Evolutionary conservation across 805 yeast genomes (phyloP).

Genomic region (Candida maris): DNA sequence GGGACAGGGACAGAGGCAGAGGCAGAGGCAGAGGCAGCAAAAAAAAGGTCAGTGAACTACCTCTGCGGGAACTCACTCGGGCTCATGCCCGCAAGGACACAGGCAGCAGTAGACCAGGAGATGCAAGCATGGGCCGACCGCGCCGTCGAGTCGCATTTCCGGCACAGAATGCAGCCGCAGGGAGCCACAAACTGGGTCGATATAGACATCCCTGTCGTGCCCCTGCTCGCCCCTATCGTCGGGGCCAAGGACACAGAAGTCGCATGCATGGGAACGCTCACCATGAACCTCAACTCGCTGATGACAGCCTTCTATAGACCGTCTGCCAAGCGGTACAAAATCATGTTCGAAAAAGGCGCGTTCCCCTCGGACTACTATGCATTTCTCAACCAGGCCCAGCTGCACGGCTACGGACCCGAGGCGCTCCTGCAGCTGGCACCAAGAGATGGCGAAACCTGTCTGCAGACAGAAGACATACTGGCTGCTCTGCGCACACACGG

Average conservation of each 20-base stretch:
- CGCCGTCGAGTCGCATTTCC: slow-evolving; percentile 83
- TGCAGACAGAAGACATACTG: slow-evolving; percentile 64
- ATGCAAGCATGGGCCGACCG: slow-evolving; percentile 76
- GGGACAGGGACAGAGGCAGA: slow-evolving; percentile 2
- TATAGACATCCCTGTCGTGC: slow-evolving; percentile 73
- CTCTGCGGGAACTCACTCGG: slow-evolving; percentile 95
- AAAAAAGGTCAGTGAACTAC: slow-evolving; percentile 43
- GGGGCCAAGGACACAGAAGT: slow-evolving; percentile 78
- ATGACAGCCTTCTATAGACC: slow-evolving; percentile 76
- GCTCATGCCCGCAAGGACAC: slow-evolving; percentile 69
- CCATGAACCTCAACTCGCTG: slow-evolving; percentile 75
- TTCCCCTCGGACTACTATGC: slow-evolving; percentile 94
- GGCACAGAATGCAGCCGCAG: slow-evolving; percentile 49
- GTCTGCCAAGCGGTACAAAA: slow-evolving; percentile 51
- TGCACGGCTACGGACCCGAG: slow-evolving; percentile 51
- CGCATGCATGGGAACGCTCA: slow-evolving; percentile 83
- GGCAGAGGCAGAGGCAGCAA: too few relatives aligned
- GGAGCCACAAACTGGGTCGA: slow-evolving; percentile 74
- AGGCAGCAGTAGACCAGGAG: slow-evolving; percentile 57
- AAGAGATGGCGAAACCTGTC: slow-evolving; percentile 48
- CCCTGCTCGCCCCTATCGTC: slow-evolving; percentile 65
- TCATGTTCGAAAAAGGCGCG: slow-evolving; percentile 80
- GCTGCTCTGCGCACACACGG: slow-evolving; percentile 50
- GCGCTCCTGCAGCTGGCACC: slow-evolving; percentile 66
- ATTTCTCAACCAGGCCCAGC: slow-evolving; percentile 62